A percentile compares a stretch with the other conserved stretches of the same genome.
phyloP scores from a whole-genome alignment of 768 basidiomycete genomes.

The Suillus americanus region DNA sequence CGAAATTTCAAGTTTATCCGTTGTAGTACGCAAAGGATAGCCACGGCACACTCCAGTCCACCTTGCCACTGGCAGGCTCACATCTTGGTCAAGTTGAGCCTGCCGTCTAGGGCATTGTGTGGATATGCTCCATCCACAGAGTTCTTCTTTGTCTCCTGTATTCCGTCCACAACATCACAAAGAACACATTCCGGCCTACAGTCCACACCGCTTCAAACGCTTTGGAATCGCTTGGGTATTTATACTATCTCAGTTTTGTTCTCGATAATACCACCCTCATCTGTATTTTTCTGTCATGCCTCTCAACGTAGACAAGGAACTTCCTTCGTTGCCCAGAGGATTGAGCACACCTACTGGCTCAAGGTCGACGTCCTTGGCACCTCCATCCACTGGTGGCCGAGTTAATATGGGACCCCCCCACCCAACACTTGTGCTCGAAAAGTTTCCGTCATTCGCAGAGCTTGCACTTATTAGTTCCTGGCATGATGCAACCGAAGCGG shows the following conservation, averaged over 20 bases:
- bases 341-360: neutral
- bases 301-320: conserved; percentile 18
- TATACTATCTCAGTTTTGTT: neutral
- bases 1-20: neutral
- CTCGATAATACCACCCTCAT: neutral
- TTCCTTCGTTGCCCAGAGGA: conserved; percentile 22
- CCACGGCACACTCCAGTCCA: neutral
- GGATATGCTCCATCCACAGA: neutral
- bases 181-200: neutral
- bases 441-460: conserved; percentile 18
- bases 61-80: neutral
- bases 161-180: neutral
- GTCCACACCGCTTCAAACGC: neutral
- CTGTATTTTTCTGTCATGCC: conserved; percentile 9
- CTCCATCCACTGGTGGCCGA: neutral
- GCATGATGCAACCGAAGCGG: conserved; percentile 26
- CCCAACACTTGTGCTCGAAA: conserved; percentile 20
- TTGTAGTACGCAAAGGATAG: neutral
- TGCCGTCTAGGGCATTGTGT: neutral
- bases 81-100: neutral
- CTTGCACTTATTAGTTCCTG: conserved; percentile 20
- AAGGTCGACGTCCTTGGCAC: neutral
- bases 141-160: neutral
- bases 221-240: neutral
- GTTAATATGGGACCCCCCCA: conserved; percentile 9